Conservation (phyloP, 2,329 filamentous ascomycete species). For the Fusarium sororula region DNA sequence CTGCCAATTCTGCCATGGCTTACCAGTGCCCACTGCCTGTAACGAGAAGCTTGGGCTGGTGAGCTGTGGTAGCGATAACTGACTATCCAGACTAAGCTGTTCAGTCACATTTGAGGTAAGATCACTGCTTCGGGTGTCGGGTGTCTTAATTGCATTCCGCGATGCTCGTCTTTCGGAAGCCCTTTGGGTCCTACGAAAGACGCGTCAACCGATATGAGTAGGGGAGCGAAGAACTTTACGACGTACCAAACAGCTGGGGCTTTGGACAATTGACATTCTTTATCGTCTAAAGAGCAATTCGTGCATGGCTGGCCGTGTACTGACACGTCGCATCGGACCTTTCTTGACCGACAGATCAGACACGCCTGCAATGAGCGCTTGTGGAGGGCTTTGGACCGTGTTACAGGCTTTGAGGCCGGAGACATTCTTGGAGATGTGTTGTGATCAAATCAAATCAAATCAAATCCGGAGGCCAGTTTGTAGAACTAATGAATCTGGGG, state of each 20-base stretch:
- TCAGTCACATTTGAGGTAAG: accelerated
- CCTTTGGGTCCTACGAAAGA: background rate
- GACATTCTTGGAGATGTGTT: background rate
- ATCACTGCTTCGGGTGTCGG: background rate
- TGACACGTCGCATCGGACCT: background rate
- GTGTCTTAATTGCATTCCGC: background rate
- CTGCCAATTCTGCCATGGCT: background rate
- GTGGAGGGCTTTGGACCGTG: background rate
- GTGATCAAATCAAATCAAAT: too few relatives aligned
- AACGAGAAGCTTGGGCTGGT: background rate
- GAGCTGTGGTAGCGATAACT: background rate
- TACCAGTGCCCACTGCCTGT: background rate
- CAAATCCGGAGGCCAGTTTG: too few relatives aligned
- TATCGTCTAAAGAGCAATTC: background rate
- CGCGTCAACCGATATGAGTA: background rate
- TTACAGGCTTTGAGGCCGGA: accelerated
- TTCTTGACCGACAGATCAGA: background rate
- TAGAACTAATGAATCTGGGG: too few relatives aligned
- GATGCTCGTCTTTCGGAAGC: background rate
- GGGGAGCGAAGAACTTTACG: accelerated
- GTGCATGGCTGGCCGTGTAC: background rate
- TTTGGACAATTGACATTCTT: background rate
- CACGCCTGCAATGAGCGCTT: background rate
- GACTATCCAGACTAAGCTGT: accelerated
- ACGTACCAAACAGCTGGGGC: background rate